Percentiles rank a stretch among this genome's conserved stretches.
phyloP scores from a whole-genome alignment of 1,284 basidiomycete genomes.

The Moesziomyces aphidis region DNA sequence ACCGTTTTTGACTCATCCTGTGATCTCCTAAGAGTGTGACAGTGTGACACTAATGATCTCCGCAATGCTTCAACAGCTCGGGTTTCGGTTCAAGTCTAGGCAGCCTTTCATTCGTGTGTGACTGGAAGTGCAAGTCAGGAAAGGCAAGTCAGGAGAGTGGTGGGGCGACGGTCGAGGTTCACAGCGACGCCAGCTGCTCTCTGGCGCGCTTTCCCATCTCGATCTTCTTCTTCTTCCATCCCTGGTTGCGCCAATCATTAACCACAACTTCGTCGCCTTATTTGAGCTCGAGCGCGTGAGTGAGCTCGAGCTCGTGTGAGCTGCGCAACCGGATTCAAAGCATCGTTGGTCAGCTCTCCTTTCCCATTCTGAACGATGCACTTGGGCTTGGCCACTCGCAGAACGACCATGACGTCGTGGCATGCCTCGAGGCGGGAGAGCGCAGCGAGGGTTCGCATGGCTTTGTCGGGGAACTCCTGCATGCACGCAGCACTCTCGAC shows the following conservation, averaged over 20 bases:
- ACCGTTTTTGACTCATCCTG: no score
- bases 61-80: no score
- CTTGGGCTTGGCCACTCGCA: conserved; percentile 2
- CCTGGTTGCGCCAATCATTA: conserved; percentile 9
- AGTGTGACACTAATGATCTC: no score
- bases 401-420: conserved; percentile 28
- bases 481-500: conserved; percentile 15
- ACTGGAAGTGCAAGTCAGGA: no score
- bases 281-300: conserved; percentile 7
- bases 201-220: conserved; percentile 4
- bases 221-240: conserved; percentile 18
- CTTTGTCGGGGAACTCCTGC: conserved; percentile 25
- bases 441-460: conserved; percentile 13
- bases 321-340: neutral
- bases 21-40: no score
- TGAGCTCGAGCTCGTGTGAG: conserved; percentile 21
- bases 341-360: no score
- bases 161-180: no score
- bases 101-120: no score
- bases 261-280: conserved; percentile 10
- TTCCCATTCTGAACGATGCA: no score
- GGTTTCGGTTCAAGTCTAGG: no score
- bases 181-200: conserved; percentile 6
- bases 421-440: conserved; percentile 18
- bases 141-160: no score